A percentile compares a stretch with the other conserved stretches of the same genome.
These are phyloP conservation scores for Rutidosis leptorrhynchoides DNA, from an alignment of 129 eudicot genomes.

Conservation along the genomic window DNA sequence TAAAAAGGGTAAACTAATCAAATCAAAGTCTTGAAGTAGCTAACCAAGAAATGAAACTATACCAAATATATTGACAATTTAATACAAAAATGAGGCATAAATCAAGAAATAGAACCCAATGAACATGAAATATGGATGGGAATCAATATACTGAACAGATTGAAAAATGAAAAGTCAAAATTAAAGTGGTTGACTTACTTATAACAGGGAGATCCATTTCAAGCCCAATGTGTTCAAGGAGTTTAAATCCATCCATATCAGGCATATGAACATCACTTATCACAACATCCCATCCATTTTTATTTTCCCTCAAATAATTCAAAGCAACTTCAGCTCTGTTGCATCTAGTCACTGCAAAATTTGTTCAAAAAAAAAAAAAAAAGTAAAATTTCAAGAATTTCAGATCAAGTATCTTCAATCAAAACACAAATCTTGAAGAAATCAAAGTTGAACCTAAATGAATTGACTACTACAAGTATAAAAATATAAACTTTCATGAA, in stretches of 20 bases:
- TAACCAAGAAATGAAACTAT: background rate
- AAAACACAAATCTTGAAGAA: conserved; percentile 1
- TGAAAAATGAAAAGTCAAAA: conserved; percentile 18
- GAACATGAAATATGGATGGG: background rate
- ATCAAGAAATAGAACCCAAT: conserved; percentile 13
- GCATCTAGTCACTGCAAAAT: conserved; percentile 48
- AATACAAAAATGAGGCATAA: background rate
- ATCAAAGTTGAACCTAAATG: conserved; percentile 1
- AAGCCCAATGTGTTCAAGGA: conserved; percentile 71
- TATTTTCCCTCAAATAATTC: conserved; percentile 48
- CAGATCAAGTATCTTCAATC: conserved; percentile 7
- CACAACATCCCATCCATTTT: conserved; percentile 55
- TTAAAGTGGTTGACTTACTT: conserved; percentile 42
- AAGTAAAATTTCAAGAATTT: conserved; percentile 11
- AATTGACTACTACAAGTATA: background rate
- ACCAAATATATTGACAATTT: background rate
- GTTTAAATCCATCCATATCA: conserved; percentile 72
- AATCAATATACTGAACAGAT: background rate
- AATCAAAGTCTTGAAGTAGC: background rate
- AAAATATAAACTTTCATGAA: background rate
- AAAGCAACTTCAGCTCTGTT: conserved; percentile 52
- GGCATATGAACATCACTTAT: conserved; percentile 78
- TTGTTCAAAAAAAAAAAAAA: conserved; percentile 8
- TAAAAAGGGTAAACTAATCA: conserved; percentile 7
- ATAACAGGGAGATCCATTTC: conserved; percentile 72